These are phyloP conservation scores for Dovyalis caffra DNA, from an alignment of 345 rosid species.

Conservation along the genomic window DNA sequence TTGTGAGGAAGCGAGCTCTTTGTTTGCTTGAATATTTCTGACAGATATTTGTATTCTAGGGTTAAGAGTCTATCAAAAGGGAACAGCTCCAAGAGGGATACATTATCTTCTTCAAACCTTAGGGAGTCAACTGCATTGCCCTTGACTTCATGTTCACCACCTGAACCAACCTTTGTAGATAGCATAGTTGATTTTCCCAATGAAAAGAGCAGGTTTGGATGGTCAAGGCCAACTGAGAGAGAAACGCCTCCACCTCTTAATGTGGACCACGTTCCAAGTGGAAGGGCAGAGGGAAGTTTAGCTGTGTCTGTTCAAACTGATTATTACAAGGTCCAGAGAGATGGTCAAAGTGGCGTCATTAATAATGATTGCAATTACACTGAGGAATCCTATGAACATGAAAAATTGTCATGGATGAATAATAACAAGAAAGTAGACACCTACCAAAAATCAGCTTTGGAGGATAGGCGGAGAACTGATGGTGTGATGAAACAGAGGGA, in stretches of 20 bases:
- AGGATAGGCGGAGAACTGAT: constrained; percentile 25
- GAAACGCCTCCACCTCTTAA: constrained; percentile 36
- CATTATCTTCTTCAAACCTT: constrained; percentile 38
- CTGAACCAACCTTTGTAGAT: constrained; percentile 34
- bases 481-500: constrained; percentile 23
- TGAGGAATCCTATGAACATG: constrained; percentile 29
- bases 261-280: constrained; percentile 36
- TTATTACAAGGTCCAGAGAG: constrained; percentile 24
- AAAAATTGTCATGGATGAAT: constrained; percentile 22
- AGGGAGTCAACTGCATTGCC: constrained; percentile 46
- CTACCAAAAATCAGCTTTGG: constrained; percentile 25
- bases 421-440: constrained; percentile 21
- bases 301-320: constrained; percentile 26
- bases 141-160: constrained; percentile 25
- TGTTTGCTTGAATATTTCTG: constrained; percentile 13
- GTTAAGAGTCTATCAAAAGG: constrained; percentile 68
- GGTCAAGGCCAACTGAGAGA: constrained; percentile 42
- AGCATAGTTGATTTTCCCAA: constrained; percentile 24
- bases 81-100: constrained; percentile 46
- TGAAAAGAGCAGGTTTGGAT: constrained; percentile 42
- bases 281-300: constrained; percentile 34
- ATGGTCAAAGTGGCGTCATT: constrained; percentile 18
- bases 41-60: constrained; percentile 35
- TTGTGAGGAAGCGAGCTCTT: neutral
- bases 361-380: constrained; percentile 30